Conservation (phyloP, 2,329 filamentous ascomycete species). For the Byssothecium circinans region DNA sequence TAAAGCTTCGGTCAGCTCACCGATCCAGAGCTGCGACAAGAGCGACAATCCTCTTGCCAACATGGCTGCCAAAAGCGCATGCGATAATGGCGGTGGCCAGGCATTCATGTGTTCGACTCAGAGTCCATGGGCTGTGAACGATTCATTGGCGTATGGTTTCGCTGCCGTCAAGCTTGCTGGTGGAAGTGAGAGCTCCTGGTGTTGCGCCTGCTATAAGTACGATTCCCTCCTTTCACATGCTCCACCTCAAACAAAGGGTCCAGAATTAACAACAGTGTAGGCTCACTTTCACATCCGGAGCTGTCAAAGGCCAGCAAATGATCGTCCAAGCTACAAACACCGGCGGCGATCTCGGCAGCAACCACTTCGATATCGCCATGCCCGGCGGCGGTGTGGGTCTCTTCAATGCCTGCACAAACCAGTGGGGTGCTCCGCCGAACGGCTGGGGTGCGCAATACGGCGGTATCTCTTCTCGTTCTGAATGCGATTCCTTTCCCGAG, state of each 20-base stretch:
- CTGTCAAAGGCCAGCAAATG: constrained; percentile 62
- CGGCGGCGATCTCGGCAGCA: constrained; percentile 43
- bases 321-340: constrained; percentile 68
- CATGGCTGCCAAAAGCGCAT: constrained; percentile 55
- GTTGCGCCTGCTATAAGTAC: constrained; percentile 65
- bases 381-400: constrained; percentile 42
- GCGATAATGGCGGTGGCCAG: constrained; percentile 56
- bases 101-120: constrained; percentile 64
- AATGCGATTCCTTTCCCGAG: constrained; percentile 38
- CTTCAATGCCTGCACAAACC: constrained; percentile 38
- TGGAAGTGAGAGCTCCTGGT: constrained; percentile 60
- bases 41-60: constrained; percentile 59
- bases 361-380: constrained; percentile 44
- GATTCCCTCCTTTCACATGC: constrained; percentile 4
- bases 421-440: constrained; percentile 36
- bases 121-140: constrained; percentile 61
- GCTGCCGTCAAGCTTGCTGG: constrained; percentile 62
- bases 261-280: constrained; percentile 19
- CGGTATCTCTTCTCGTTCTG: constrained; percentile 33
- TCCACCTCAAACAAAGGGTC: background rate
- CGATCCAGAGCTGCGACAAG: constrained; percentile 59
- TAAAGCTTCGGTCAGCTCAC: constrained; percentile 57
- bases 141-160: constrained; percentile 64
- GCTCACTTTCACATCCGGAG: constrained; percentile 60
- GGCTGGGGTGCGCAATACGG: constrained; percentile 42